Evolutionary conservation across 495 filamentous ascomycete genomes (phyloP).

Genomic region (Talaromyces liani): DNA sequence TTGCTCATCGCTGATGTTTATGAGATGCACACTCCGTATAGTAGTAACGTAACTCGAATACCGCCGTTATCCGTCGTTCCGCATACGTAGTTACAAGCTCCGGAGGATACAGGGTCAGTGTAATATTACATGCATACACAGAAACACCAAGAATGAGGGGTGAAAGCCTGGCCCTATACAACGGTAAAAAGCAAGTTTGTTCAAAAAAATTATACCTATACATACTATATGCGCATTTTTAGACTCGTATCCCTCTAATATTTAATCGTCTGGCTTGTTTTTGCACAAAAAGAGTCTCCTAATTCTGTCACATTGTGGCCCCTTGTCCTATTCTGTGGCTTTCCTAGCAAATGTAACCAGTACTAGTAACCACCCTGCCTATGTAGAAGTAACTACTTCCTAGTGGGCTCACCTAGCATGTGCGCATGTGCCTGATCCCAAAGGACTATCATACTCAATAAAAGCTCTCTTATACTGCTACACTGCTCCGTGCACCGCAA

Average conservation of each 20-base stretch:
- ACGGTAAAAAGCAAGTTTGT: background rate
- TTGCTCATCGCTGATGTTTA: background rate
- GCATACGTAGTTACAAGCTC: background rate
- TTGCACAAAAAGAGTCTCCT: too few relatives aligned
- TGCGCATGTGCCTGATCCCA: background rate
- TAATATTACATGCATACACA: background rate
- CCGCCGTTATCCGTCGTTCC: background rate
- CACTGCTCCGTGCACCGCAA: constrained; percentile 4
- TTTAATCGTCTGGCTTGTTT: too few relatives aligned
- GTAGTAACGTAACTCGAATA: background rate
- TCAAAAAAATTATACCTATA: background rate
- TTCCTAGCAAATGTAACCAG: background rate
- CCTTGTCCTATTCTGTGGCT: background rate
- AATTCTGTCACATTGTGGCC: background rate
- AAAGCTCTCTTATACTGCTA: background rate
- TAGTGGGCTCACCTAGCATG: background rate
- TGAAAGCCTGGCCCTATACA: background rate
- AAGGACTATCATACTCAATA: too few relatives aligned
- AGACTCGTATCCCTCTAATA: background rate
- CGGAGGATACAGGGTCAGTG: background rate
- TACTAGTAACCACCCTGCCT: background rate
- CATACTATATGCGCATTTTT: background rate
- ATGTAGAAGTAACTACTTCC: background rate
- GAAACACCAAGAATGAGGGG: background rate
- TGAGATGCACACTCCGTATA: background rate